Conservation (phyloP, 148 eudicot genomes). For the Hydrangea macrophylla region DNA sequence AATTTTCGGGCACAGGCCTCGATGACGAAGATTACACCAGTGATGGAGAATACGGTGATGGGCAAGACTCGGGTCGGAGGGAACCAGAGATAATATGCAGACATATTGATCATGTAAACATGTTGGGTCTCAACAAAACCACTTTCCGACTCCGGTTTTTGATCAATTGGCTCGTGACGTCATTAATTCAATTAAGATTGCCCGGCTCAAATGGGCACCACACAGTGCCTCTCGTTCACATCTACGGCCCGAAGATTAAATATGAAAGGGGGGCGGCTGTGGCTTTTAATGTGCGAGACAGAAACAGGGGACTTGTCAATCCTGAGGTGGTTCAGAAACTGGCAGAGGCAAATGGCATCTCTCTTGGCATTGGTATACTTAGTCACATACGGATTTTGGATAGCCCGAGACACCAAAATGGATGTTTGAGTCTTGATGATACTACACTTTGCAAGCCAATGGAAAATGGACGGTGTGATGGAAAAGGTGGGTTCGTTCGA, state of each 20-base stretch:
- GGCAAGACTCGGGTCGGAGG: conserved; percentile 55
- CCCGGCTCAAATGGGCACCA: conserved; percentile 43
- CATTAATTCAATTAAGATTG: conserved; percentile 67
- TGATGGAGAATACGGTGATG: conserved; percentile 67
- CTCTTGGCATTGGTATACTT: conserved; percentile 84
- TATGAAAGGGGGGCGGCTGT: conserved; percentile 96
- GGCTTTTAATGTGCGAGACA: conserved; percentile 81
- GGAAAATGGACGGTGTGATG: conserved; percentile 52
- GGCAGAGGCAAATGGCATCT: conserved; percentile 74
- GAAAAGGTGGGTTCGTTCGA: conserved; percentile 66
- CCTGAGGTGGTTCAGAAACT: conserved; percentile 82
- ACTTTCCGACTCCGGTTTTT: conserved; percentile 75
- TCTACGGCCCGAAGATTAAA: conserved; percentile 92
- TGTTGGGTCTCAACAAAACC: conserved; percentile 88
- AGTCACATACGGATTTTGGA: conserved; percentile 66
- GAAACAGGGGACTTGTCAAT: conserved; percentile 54
- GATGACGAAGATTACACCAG: conserved; percentile 61
- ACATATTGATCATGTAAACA: conserved; percentile 93
- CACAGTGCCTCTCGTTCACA: conserved; percentile 58
- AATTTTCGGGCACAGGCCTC: conserved; percentile 44
- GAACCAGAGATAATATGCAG: conserved; percentile 82
- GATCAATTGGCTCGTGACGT: conserved; percentile 93
- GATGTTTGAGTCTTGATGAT: conserved; percentile 51
- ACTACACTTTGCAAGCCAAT: conserved; percentile 79
- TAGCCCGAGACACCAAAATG: conserved; percentile 43